Percentiles rank a stretch among this genome's conserved stretches.
These are phyloP conservation scores for Cercospora nicotianae DNA, from an alignment of 2,329 filamentous ascomycete species.

Conservation along the genomic window DNA sequence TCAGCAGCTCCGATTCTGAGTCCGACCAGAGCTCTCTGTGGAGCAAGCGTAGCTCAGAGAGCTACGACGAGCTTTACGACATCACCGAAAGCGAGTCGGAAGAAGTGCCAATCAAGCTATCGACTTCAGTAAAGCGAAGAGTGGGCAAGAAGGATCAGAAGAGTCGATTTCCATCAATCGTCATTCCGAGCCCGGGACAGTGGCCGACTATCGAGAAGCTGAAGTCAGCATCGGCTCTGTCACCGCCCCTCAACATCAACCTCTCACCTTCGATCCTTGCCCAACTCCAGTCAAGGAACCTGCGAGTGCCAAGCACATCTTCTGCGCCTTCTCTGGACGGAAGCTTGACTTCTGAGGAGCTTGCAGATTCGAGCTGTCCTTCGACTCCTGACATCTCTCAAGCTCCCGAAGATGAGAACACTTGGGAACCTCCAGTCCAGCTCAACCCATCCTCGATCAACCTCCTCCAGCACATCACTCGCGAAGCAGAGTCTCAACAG, in stretches of 20 bases:
- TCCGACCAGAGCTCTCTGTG: slow-evolving; percentile 47
- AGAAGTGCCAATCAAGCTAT: slow-evolving; percentile 51
- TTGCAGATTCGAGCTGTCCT: slow-evolving; percentile 79
- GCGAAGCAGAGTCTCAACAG: slow-evolving; percentile 43
- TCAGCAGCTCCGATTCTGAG: slow-evolving; percentile 56
- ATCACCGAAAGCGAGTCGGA: slow-evolving; percentile 75
- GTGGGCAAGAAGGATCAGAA: slow-evolving; percentile 30
- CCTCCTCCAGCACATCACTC: slow-evolving; percentile 72
- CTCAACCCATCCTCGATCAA: slow-evolving; percentile 79
- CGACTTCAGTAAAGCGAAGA: slow-evolving; percentile 53
- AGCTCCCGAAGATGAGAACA: slow-evolving; percentile 56
- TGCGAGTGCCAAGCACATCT: slow-evolving; percentile 70
- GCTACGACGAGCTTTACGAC: slow-evolving; percentile 87
- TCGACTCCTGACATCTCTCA: slow-evolving; percentile 71
- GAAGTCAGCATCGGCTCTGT: slow-evolving; percentile 47
- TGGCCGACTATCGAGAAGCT: slow-evolving; percentile 59
- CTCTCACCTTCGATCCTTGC: slow-evolving; percentile 57
- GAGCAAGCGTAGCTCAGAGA: slow-evolving; percentile 66
- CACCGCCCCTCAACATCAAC: slow-evolving; percentile 48
- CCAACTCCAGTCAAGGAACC: slow-evolving; percentile 60
- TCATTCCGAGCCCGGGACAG: slow-evolving; percentile 59
- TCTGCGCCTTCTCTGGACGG: slow-evolving; percentile 87
- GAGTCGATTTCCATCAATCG: slow-evolving; percentile 57
- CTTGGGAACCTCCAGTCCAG: slow-evolving; percentile 61
- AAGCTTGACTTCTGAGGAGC: slow-evolving; percentile 82